These are phyloP conservation scores for Monosporascus sp. DNA, from an alignment of 2,329 filamentous ascomycete species.

Conservation along the genomic window DNA sequence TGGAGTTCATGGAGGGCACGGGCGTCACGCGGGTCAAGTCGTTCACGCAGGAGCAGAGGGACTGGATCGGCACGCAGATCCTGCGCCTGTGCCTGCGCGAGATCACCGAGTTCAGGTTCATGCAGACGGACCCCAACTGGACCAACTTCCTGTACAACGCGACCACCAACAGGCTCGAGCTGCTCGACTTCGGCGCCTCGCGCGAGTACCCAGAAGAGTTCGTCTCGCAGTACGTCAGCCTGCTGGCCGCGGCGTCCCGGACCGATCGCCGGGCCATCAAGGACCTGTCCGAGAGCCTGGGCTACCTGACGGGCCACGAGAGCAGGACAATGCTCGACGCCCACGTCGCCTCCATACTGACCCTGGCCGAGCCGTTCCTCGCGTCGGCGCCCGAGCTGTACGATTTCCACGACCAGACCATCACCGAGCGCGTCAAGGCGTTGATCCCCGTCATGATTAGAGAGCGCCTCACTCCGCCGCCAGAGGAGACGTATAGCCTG, in stretches of 20 bases:
- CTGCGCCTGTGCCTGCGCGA: slow-evolving; percentile 87
- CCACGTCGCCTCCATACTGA: slow-evolving; percentile 81
- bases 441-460: slow-evolving; percentile 91
- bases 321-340: slow-evolving; percentile 82
- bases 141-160: slow-evolving; percentile 95
- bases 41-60: slow-evolving; percentile 76
- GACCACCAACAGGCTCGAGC: slow-evolving; percentile 65
- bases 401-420: slow-evolving; percentile 90
- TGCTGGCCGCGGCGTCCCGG: slow-evolving; percentile 74
- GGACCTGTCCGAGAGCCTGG: slow-evolving; percentile 67
- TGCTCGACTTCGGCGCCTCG: slow-evolving; percentile 92
- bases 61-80: slow-evolving; percentile 96
- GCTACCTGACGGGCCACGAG: slow-evolving; percentile 90
- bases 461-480: slow-evolving; percentile 82
- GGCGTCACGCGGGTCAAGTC: slow-evolving; percentile 74
- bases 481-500: slow-evolving; percentile 94
- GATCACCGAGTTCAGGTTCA: slow-evolving; percentile 91
- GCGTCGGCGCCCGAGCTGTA: slow-evolving; percentile 73
- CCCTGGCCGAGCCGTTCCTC: slow-evolving; percentile 87
- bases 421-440: slow-evolving; percentile 83
- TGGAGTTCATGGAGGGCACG: slow-evolving; percentile 82
- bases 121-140: slow-evolving; percentile 99
- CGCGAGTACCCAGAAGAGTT: slow-evolving; percentile 79
- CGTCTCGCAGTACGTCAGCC: slow-evolving; percentile 69
- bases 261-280: slow-evolving; percentile 60